Evolutionary conservation across 345 rosid genomes (phyloP), one percentile per base, ranked within the genome.

Genomic region (rapeseed (Brassica napus)): DNA sequence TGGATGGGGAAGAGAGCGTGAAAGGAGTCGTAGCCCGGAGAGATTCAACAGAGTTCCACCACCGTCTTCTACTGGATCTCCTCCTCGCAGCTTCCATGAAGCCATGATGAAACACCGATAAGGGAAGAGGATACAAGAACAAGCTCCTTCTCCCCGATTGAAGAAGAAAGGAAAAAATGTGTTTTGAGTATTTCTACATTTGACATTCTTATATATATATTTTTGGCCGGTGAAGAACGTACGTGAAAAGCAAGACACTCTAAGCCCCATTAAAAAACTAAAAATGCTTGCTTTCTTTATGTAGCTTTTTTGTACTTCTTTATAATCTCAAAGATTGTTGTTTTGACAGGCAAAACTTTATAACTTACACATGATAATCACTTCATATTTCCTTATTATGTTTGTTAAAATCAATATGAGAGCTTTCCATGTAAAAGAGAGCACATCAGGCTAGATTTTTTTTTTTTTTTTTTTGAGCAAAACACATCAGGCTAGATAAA

Each of bases 81-180:
- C 93, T 32, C 85, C 79, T 7, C 87, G 84, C 34, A 88, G 94
- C 79, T 91, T 89, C 84, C 98, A 93, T 75, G 93, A 85, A 86
- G 21, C 80, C 16, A 90, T 91, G 91, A 90, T 68, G 70, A 73
- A 73, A 52, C 82, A 74, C 30, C 67, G 70, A 24, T 76, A 3
- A 14, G 75, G 66, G 16, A 49, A 23, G 26, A n/a, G 35, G 35
- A 32, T 32, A 6, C 7, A 32, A 32, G 39, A 0, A 47, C 55
- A 47, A 47, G 55, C 16, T 12, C 55, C 16, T 1, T 1, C 18
- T 16, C 16, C 18, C 18, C 15, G 4, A 4, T n/a, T 49, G 18
- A n/a, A 49, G 57, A 39, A 9, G 47, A 49, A 14, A 14, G 15
- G 54, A 47, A 47, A 47, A 2, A 12, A 49, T 49, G 57, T n/a